Evolutionary conservation across 805 yeast genomes (phyloP).

Genomic region (Diddensiella santjacobensis): DNA sequence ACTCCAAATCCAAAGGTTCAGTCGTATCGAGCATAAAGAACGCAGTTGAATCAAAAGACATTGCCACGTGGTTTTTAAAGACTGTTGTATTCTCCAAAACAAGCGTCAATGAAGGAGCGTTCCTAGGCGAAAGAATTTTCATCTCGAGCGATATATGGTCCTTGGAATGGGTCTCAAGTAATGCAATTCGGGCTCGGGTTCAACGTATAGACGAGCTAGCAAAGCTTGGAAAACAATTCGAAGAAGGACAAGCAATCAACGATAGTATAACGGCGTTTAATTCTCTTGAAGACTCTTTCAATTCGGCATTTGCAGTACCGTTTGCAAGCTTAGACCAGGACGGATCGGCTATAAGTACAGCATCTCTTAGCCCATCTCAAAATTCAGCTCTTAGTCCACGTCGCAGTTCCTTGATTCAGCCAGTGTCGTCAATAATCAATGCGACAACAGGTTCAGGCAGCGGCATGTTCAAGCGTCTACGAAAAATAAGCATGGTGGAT

Average conservation of each 20-base stretch:
- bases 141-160: conserved; percentile 15
- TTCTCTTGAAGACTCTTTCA: conserved; percentile 11
- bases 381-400: conserved; percentile 2
- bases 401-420: background rate
- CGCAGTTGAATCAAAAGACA: background rate
- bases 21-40: background rate
- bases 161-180: conserved; percentile 5
- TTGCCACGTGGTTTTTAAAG: conserved; percentile 17
- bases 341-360: background rate
- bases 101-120: conserved; percentile 10
- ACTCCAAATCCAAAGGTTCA: background rate
- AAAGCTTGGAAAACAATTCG: conserved; percentile 10
- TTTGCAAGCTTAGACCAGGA: background rate
- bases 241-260: conserved; percentile 3
- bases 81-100: conserved; percentile 10
- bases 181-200: conserved; percentile 8
- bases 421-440: background rate
- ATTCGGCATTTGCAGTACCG: conserved; percentile 10
- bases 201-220: conserved; percentile 11
- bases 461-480: conserved; percentile 2
- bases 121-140: conserved; percentile 7
- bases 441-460: background rate
- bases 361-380: background rate
- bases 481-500: background rate
- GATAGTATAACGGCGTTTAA: conserved; percentile 7